Conservation (phyloP, 2,329 filamentous ascomycete species). For the Fusarium stilboides region DNA sequence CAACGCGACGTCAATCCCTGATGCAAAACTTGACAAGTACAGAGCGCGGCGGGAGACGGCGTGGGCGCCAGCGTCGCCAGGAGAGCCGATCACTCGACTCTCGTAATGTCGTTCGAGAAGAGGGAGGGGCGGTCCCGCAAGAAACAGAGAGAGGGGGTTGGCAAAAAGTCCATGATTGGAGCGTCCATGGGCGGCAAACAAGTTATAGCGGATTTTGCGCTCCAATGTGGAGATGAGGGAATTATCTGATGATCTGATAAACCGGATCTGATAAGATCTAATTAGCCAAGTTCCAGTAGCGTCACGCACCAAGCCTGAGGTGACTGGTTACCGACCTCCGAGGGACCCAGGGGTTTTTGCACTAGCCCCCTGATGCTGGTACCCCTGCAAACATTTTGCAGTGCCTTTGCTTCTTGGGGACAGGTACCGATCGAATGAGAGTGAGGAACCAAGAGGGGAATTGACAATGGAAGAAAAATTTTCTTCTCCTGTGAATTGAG, state of each 20-base stretch:
- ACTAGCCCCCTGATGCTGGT: slow-evolving; percentile 25
- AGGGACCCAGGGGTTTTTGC: slow-evolving; percentile 30
- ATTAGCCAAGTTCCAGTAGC: slow-evolving; percentile 44
- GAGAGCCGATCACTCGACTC: slow-evolving; percentile 36
- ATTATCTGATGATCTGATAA: slow-evolving; percentile 73
- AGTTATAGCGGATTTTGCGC: slow-evolving; percentile 24
- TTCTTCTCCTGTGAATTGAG: slow-evolving; percentile 21
- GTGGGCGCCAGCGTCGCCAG: slow-evolving; percentile 35
- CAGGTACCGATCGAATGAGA: slow-evolving; percentile 39
- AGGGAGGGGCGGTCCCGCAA: slow-evolving; percentile 33
- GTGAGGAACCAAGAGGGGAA: slow-evolving; percentile 16
- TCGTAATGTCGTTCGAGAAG: slow-evolving; percentile 35
- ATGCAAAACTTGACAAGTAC: slow-evolving; percentile 28
- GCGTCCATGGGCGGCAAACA: slow-evolving; percentile 21
- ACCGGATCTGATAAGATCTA: slow-evolving; percentile 61
- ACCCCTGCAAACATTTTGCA: slow-evolving; percentile 26
- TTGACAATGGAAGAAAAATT: slow-evolving; percentile 22
- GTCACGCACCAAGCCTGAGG: slow-evolving; percentile 38
- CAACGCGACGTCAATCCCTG: slow-evolving; percentile 24
- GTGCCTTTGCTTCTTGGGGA: slow-evolving; percentile 23
- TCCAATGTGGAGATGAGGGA: slow-evolving; percentile 57
- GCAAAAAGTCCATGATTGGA: slow-evolving; percentile 33
- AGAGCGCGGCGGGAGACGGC: slow-evolving; percentile 27
- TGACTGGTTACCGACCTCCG: slow-evolving; percentile 43
- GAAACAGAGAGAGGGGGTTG: slow-evolving; percentile 12